phyloP scores from a whole-genome alignment of 805 yeast genomes.

The Cyberlindnera xylosilytica region DNA sequence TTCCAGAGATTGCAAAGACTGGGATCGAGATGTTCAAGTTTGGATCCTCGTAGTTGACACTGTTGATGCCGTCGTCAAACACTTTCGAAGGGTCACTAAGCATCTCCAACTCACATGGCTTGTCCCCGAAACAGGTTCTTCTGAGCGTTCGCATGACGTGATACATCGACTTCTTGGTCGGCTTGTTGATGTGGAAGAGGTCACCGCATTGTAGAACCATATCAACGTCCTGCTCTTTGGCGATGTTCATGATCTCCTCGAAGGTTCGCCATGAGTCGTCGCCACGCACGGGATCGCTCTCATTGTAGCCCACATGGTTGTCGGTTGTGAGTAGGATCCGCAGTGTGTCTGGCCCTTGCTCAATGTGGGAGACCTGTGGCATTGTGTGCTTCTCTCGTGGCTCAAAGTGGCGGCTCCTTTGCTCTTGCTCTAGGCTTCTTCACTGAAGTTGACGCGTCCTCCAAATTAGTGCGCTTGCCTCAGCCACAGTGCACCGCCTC shows the following conservation, averaged over 20 bases:
- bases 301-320: constrained; percentile 93
- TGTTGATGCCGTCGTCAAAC: constrained; percentile 61
- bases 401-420: no score
- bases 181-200: constrained; percentile 85
- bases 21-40: constrained; percentile 88
- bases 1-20: constrained; percentile 88
- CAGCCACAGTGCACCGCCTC: no score
- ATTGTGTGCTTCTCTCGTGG: constrained; percentile 3
- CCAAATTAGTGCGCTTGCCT: no score
- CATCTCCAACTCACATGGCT: constrained; percentile 81
- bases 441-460: no score
- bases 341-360: constrained; percentile 62
- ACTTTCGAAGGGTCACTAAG: constrained; percentile 73
- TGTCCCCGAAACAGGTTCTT: constrained; percentile 73
- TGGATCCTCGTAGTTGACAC: constrained; percentile 87
- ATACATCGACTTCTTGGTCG: constrained; percentile 80
- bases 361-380: constrained; percentile 37
- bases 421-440: no score
- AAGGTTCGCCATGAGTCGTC: constrained; percentile 88
- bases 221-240: constrained; percentile 71
- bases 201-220: constrained; percentile 93
- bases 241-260: constrained; percentile 75
- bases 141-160: constrained; percentile 76
- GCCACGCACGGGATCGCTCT: constrained; percentile 85
- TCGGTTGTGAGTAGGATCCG: constrained; percentile 85